phyloP scores from a whole-genome alignment of 2,329 filamentous ascomycete genomes.

The Colletotrichum australisinense region DNA sequence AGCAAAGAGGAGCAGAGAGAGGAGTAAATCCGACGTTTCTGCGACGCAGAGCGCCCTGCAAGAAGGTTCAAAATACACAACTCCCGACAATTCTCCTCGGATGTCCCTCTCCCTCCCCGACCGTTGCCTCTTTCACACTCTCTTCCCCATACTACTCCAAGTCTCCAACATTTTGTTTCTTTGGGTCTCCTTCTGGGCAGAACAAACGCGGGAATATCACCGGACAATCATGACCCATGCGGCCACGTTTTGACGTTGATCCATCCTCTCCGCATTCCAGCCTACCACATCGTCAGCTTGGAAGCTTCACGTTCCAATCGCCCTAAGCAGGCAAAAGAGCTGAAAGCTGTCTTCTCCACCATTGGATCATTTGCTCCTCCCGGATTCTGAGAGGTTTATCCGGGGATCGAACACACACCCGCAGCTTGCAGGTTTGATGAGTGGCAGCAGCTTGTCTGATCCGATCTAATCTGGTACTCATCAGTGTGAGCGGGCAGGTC shows the following conservation, averaged over 20 bases:
- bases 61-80: background rate
- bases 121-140: background rate
- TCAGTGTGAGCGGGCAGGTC: background rate
- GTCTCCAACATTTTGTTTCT: background rate
- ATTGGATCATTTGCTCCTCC: background rate
- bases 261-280: background rate
- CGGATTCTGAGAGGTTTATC: background rate
- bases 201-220: background rate
- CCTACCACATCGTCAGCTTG: background rate
- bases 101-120: background rate
- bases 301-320: background rate
- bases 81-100: conserved; percentile 35
- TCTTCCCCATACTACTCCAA: background rate
- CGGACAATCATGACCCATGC: background rate
- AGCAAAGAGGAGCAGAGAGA: background rate
- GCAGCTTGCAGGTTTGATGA: background rate
- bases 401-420: background rate
- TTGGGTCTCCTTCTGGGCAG: background rate
- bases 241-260: background rate
- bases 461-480: background rate
- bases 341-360: background rate
- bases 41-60: background rate
- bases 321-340: background rate
- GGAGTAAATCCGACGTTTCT: conserved; percentile 30
- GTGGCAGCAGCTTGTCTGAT: background rate